A percentile compares a stretch with the other conserved stretches of the same genome.
These are phyloP conservation scores for Xylariaceae sp. DNA, from an alignment of 2,329 filamentous ascomycete genomes.

Conservation along the genomic window DNA sequence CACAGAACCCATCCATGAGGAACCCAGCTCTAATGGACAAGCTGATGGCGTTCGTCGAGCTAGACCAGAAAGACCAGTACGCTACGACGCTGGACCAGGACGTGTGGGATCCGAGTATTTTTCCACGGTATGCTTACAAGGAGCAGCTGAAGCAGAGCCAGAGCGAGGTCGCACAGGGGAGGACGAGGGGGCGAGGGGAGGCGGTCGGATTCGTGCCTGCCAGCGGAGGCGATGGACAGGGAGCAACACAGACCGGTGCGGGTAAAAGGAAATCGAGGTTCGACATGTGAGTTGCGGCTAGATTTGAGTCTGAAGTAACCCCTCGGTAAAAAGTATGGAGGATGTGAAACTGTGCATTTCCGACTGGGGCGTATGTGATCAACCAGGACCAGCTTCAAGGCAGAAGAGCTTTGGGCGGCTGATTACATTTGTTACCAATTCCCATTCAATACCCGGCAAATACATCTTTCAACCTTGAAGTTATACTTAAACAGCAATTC, in stretches of 20 bases:
- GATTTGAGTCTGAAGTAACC: too few relatives aligned
- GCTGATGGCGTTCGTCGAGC: constrained; percentile 62
- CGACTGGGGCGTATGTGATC: too few relatives aligned
- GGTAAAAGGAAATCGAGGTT: constrained; percentile 33
- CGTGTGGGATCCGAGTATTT: constrained; percentile 50
- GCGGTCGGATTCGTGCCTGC: constrained; percentile 47
- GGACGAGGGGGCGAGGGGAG: constrained; percentile 38
- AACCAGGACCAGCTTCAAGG: too few relatives aligned
- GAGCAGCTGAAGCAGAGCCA: constrained; percentile 46
- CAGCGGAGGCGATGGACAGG: constrained; percentile 18
- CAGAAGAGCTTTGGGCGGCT: too few relatives aligned
- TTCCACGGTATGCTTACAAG: constrained; percentile 52
- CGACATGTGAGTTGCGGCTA: constrained; percentile 17
- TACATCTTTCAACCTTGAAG: too few relatives aligned
- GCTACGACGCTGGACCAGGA: constrained; percentile 49
- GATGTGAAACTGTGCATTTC: too few relatives aligned
- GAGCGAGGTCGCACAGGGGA: constrained; percentile 39
- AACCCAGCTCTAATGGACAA: constrained; percentile 72
- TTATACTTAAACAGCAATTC: too few relatives aligned
- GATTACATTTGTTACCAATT: too few relatives aligned
- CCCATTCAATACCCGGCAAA: too few relatives aligned
- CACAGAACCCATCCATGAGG: constrained; percentile 60
- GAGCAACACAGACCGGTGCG: constrained; percentile 21
- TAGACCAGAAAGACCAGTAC: constrained; percentile 57
- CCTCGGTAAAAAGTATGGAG: too few relatives aligned